A percentile compares a stretch with the other conserved stretches of the same genome.
phyloP scores from a whole-genome alignment of 495 filamentous ascomycete species.

The Penicillium flavigenum region DNA sequence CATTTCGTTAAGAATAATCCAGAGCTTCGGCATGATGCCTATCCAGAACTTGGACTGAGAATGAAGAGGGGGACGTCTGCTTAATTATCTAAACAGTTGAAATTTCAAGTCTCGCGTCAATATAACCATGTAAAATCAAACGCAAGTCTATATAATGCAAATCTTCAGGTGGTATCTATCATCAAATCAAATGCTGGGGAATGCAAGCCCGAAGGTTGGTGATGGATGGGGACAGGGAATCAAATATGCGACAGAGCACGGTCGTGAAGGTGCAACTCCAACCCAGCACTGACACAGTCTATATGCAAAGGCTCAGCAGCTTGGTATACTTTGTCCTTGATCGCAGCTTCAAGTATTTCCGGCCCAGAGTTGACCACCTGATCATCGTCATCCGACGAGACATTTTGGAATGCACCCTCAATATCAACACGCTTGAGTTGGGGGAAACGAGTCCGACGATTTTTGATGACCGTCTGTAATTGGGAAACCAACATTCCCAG shows the following conservation, averaged over 20 bases:
- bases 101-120: not conserved
- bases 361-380: not conserved
- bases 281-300: slow-evolving; percentile 25
- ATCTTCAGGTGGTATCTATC: slow-evolving; percentile 10
- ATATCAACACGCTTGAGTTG: slow-evolving; percentile 26
- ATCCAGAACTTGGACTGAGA: not conserved
- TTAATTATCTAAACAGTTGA: not conserved
- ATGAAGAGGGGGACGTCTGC: not conserved
- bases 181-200: not conserved
- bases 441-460: slow-evolving; percentile 20
- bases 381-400: slow-evolving; percentile 10
- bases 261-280: slow-evolving; percentile 33
- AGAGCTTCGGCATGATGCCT: not conserved
- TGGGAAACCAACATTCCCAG: slow-evolving; percentile 32
- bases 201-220: not conserved
- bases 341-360: slow-evolving; percentile 10
- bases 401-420: slow-evolving; percentile 37
- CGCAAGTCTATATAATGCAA: slow-evolving; percentile 2
- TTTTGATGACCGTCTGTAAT: slow-evolving; percentile 27
- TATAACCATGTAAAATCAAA: not conserved
- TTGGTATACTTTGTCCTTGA: slow-evolving; percentile 31
- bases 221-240: not conserved
- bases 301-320: slow-evolving; percentile 26
- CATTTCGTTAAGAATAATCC: not conserved
- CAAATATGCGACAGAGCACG: slow-evolving; percentile 18